Evolutionary conservation across 2,329 filamentous ascomycete genomes (phyloP).

Genomic region (Exophiala calicioides): DNA sequence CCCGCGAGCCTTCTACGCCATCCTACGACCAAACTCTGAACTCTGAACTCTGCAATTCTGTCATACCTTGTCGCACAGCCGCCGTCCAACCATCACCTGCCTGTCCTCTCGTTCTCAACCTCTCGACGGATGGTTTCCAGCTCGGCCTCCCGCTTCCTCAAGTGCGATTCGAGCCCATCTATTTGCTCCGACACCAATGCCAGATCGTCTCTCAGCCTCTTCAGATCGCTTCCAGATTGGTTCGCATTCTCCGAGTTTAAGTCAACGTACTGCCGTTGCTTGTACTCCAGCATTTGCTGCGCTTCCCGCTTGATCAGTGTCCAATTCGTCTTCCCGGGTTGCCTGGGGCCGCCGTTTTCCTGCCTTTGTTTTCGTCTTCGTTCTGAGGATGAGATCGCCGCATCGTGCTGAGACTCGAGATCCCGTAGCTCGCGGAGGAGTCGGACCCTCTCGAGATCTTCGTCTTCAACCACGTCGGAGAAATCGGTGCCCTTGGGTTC

Average conservation of each 20-base stretch:
- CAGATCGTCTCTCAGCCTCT: slow-evolving; percentile 81
- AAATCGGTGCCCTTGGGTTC: slow-evolving; percentile 81
- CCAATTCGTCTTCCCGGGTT: slow-evolving; percentile 61
- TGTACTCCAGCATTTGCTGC: slow-evolving; percentile 93
- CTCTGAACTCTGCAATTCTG: slow-evolving; percentile 1
- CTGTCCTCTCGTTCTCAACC: slow-evolving; percentile 80
- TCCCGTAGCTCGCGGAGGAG: slow-evolving; percentile 90
- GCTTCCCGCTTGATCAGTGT: slow-evolving; percentile 91
- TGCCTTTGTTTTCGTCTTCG: slow-evolving; percentile 52
- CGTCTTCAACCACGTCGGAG: slow-evolving; percentile 75
- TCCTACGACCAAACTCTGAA: too few relatives aligned
- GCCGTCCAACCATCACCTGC: slow-evolving; percentile 34
- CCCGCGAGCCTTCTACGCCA: too few relatives aligned
- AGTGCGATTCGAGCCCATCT: slow-evolving; percentile 81
- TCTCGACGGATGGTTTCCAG: slow-evolving; percentile 76
- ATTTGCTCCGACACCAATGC: slow-evolving; percentile 91
- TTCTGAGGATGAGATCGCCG: slow-evolving; percentile 73
- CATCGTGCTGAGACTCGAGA: slow-evolving; percentile 81
- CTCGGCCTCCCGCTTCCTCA: slow-evolving; percentile 72
- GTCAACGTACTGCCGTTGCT: slow-evolving; percentile 75
- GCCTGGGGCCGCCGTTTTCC: slow-evolving; percentile 26
- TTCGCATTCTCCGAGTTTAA: slow-evolving; percentile 61
- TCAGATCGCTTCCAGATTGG: slow-evolving; percentile 70
- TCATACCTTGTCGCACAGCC: background rate
- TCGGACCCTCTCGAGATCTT: slow-evolving; percentile 95